A percentile compares a stretch with the other conserved stretches of the same genome.
phyloP scores from a whole-genome alignment of 768 basidiomycete genomes.

The Mycena rebaudengoi region DNA sequence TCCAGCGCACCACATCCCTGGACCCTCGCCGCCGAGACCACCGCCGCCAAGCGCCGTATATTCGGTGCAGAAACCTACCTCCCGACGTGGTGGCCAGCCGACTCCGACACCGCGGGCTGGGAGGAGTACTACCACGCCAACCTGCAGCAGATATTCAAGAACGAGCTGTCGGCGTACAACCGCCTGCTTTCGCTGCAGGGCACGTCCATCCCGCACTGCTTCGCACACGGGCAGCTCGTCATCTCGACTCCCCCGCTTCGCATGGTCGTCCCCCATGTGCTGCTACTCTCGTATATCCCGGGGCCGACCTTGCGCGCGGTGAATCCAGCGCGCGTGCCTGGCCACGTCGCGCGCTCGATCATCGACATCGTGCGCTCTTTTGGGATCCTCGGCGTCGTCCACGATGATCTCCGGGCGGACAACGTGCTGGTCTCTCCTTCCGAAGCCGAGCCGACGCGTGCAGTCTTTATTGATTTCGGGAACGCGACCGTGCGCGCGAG shows the following conservation, averaged over 20 bases:
- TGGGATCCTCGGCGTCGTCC: constrained; percentile 23
- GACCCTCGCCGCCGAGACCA: constrained; percentile 25
- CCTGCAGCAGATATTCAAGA: constrained; percentile 20
- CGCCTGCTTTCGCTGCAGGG: constrained; percentile 24
- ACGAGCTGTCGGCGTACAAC: constrained; percentile 23
- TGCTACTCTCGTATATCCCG: constrained; percentile 21
- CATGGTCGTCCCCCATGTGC: constrained; percentile 21
- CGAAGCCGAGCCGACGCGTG: constrained; percentile 5
- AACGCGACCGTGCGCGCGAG: constrained; percentile 18
- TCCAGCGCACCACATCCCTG: constrained; percentile 23
- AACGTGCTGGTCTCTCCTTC: constrained; percentile 20
- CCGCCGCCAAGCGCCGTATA: constrained; percentile 20
- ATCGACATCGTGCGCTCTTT: constrained; percentile 23
- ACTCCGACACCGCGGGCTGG: constrained; percentile 24
- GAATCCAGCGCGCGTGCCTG: constrained; percentile 10
- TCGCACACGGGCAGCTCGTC: constrained; percentile 22
- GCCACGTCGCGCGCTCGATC: constrained; percentile 10
- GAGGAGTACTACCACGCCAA: constrained; percentile 23
- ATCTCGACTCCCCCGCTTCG: constrained; percentile 10
- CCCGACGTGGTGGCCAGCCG: constrained; percentile 27
- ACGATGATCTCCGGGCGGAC: constrained; percentile 24
- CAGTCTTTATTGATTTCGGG: constrained; percentile 27
- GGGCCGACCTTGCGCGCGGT: constrained; percentile 23
- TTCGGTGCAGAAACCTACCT: constrained; percentile 7
- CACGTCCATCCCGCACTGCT: constrained; percentile 16